These are phyloP conservation scores for Coemansia sp. DNA, from an alignment of 192 early-diverging fungal species.

Conservation along the genomic window DNA sequence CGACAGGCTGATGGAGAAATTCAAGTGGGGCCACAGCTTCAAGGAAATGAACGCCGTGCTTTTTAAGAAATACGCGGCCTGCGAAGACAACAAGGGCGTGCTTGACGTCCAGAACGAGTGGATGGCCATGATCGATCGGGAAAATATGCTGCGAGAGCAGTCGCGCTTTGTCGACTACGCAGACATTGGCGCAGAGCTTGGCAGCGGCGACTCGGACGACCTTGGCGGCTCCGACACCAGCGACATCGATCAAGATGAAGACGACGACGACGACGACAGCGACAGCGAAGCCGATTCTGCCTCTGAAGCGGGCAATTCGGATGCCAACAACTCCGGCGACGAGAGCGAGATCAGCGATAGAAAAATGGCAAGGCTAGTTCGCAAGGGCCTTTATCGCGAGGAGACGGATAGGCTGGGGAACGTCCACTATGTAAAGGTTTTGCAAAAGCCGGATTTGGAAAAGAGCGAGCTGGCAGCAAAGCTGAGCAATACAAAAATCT, in stretches of 20 bases:
- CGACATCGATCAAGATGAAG: conserved; percentile 12
- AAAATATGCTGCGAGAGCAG: conserved; percentile 53
- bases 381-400: conserved; percentile 26
- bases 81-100: conserved; percentile 70
- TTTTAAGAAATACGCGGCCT: conserved; percentile 69
- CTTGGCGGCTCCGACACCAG: conserved; percentile 11
- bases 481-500: not conserved
- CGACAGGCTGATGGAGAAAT: conserved; percentile 75
- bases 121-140: conserved; percentile 69
- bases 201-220: conserved; percentile 3
- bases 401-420: conserved; percentile 45
- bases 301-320: no score
- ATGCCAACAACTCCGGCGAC: not conserved
- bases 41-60: conserved; percentile 83
- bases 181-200: conserved; percentile 17
- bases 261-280: no score
- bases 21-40: conserved; percentile 97
- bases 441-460: not conserved
- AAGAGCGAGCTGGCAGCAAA: conserved; percentile 11
- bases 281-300: conserved; percentile 9
- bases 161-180: conserved; percentile 23
- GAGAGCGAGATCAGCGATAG: conserved; percentile 25
- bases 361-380: conserved; percentile 36
- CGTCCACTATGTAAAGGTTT: conserved; percentile 24
- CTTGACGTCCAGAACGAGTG: conserved; percentile 78